phyloP scores from a whole-genome alignment of 1,284 basidiomycete species.

The Ganoderma leucocontextum region DNA sequence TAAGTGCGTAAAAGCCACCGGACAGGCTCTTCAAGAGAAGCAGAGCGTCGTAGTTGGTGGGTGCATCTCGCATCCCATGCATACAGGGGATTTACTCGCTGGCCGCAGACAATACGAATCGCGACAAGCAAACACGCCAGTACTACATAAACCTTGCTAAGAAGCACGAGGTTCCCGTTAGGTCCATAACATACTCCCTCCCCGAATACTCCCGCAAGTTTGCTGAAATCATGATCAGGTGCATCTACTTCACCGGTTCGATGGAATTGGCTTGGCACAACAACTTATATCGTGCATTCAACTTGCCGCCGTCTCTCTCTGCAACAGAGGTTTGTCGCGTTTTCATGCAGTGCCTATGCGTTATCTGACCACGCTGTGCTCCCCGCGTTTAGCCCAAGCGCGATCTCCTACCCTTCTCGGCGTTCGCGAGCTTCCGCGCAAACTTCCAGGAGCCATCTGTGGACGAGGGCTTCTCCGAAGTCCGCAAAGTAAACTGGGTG shows the following conservation, averaged over 20 bases:
- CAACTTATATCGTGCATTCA: slow-evolving; percentile 84
- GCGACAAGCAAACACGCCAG: slow-evolving; percentile 72
- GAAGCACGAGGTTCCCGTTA: slow-evolving; percentile 59
- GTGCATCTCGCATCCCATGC: slow-evolving; percentile 34
- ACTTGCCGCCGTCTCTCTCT: slow-evolving; percentile 54
- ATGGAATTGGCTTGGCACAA: slow-evolving; percentile 89
- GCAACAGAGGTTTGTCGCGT: slow-evolving; percentile 36
- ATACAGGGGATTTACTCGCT: not conserved
- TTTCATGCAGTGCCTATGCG: not conserved
- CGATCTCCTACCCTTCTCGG: slow-evolving; percentile 68
- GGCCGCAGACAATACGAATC: slow-evolving; percentile 85
- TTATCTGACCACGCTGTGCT: not conserved
- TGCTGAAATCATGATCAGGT: slow-evolving; percentile 50
- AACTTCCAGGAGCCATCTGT: slow-evolving; percentile 72
- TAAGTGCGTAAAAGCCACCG: slow-evolving; percentile 77
- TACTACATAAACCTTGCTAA: slow-evolving; percentile 75
- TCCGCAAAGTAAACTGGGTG: slow-evolving; percentile 80
- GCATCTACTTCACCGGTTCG: slow-evolving; percentile 78
- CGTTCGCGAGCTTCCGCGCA: slow-evolving; percentile 67
- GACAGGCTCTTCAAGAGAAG: slow-evolving; percentile 61
- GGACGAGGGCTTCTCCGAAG: slow-evolving; percentile 79
- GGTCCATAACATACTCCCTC: slow-evolving; percentile 48
- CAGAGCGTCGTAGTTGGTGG: slow-evolving; percentile 81
- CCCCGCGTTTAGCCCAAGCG: slow-evolving; percentile 51
- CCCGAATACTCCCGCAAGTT: slow-evolving; percentile 14